Evolutionary conservation across 2,329 filamentous ascomycete species (phyloP).

Genomic region (Neopestalotiopsis clavispora): DNA sequence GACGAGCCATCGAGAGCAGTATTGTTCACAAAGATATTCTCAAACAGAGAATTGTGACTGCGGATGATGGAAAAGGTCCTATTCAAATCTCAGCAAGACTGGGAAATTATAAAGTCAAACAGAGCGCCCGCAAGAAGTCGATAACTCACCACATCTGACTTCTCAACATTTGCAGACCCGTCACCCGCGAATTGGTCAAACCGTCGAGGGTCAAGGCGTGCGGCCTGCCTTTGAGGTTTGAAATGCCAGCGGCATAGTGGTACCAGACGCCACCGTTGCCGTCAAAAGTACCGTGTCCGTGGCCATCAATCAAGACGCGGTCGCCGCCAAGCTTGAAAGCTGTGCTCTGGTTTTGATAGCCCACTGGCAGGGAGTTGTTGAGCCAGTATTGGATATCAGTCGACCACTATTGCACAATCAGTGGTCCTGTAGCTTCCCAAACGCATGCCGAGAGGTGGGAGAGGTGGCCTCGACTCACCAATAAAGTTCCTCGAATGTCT

Average conservation of each 20-base stretch:
- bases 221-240: neutral
- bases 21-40: slow-evolving; percentile 56
- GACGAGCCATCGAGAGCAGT: slow-evolving; percentile 39
- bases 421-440: neutral
- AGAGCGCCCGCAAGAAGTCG: neutral
- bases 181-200: slow-evolving; percentile 33
- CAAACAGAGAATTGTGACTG: slow-evolving; percentile 49
- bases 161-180: slow-evolving; percentile 46
- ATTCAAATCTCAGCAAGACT: neutral
- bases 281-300: slow-evolving; percentile 57
- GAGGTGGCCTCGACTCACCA: slow-evolving; percentile 42
- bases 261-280: slow-evolving; percentile 51
- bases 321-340: slow-evolving; percentile 61
- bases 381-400: slow-evolving; percentile 49
- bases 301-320: slow-evolving; percentile 52
- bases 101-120: neutral
- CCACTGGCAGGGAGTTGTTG: slow-evolving; percentile 52
- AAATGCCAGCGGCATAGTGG: neutral
- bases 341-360: slow-evolving; percentile 60
- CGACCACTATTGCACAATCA: neutral
- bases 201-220: slow-evolving; percentile 42
- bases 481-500: slow-evolving; percentile 41
- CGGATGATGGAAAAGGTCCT: slow-evolving; percentile 57
- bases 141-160: slow-evolving; percentile 58
- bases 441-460: slow-evolving; percentile 40